Evolutionary conservation across 1,139 yeast genomes (phyloP).

Genomic region (Kodamaea alishanica): DNA sequence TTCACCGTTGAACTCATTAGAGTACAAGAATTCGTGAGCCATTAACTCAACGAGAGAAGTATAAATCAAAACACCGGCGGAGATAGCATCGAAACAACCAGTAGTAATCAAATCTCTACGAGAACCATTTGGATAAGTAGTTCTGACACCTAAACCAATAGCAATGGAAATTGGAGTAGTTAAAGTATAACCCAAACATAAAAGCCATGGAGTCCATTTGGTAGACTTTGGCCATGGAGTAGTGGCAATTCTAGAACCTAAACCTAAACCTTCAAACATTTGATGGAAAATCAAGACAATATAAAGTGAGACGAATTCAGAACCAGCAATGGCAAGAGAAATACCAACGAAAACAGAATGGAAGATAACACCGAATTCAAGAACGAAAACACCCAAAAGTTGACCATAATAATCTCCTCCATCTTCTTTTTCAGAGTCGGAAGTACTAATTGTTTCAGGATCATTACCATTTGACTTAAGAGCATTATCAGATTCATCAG

Average conservation of each 20-base stretch:
- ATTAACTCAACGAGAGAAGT: conserved; percentile 84
- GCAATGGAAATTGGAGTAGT: conserved; percentile 84
- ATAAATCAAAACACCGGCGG: conserved; percentile 81
- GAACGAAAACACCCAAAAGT: conserved; percentile 46
- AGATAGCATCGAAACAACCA: conserved; percentile 79
- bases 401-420: conserved; percentile 44
- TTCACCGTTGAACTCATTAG: conserved; percentile 56
- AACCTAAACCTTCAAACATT: conserved; percentile 87
- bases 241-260: conserved; percentile 80
- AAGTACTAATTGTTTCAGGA: conserved; percentile 45
- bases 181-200: conserved; percentile 60
- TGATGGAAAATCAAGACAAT: conserved; percentile 87
- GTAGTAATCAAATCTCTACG: conserved; percentile 63
- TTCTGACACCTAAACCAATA: conserved; percentile 80
- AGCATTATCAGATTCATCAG: conserved; percentile 12
- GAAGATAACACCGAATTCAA: conserved; percentile 78
- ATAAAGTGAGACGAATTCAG: conserved; percentile 71
- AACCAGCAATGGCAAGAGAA: conserved; percentile 66
- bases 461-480: conserved; percentile 31
- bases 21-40: conserved; percentile 83
- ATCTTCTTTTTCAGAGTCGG: conserved; percentile 24
- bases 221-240: conserved; percentile 59
- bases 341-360: conserved; percentile 81
- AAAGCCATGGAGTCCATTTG: conserved; percentile 53
- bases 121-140: conserved; percentile 57